phyloP scores from a whole-genome alignment of 306 rosid genomes.

The Urtica urens region DNA sequence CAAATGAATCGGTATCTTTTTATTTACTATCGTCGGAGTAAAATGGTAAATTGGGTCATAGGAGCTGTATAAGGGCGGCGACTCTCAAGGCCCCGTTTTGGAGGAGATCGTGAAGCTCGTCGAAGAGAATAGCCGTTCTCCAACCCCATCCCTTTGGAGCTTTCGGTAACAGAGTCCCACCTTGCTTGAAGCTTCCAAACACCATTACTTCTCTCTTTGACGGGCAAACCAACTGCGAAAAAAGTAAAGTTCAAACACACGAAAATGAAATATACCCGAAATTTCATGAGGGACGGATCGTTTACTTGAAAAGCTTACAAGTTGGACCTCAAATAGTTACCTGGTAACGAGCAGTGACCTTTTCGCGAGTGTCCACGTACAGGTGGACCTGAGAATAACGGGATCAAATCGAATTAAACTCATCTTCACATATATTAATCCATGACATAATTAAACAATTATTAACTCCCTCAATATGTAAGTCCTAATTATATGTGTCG shows the following conservation, averaged over 20 bases:
- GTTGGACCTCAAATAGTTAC: no score
- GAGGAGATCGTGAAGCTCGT: constrained; percentile 81
- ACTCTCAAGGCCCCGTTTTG: constrained; percentile 84
- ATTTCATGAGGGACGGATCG: no score
- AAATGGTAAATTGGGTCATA: constrained; percentile 28
- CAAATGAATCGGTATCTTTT: not conserved
- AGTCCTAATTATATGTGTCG: no score
- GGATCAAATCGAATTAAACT: not conserved
- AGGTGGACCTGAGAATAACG: constrained; percentile 49
- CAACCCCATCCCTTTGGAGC: constrained; percentile 99
- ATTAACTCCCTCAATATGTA: no score
- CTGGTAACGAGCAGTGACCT: constrained; percentile 96
- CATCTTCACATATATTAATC: not conserved
- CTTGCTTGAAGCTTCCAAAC: constrained; percentile 82
- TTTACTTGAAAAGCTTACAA: no score
- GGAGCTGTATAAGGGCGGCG: constrained; percentile 87
- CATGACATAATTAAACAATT: no score
- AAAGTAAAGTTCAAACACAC: no score
- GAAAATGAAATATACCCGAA: no score
- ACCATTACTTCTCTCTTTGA: constrained; percentile 89
- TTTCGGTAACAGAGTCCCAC: constrained; percentile 93
- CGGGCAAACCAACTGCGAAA: constrained; percentile 68
- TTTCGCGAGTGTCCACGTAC: constrained; percentile 68
- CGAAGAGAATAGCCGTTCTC: constrained; percentile 85
- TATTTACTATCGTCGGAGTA: not conserved